These are phyloP conservation scores for Xylaria acuta DNA, from an alignment of 495 filamentous ascomycete genomes.

Conservation along the genomic window DNA sequence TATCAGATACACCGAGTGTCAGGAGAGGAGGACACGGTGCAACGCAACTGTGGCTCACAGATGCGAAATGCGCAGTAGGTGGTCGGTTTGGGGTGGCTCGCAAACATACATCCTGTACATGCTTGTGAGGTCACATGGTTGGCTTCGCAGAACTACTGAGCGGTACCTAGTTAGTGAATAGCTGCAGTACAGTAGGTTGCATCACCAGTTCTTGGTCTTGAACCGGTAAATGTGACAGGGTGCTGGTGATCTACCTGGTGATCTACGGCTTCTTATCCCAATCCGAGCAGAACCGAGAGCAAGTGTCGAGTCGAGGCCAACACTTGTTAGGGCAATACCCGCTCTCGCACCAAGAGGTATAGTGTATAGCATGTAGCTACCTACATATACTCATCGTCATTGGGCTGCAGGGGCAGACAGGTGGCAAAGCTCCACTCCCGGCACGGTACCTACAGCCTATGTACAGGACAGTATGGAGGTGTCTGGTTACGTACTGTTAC, in stretches of 20 bases:
- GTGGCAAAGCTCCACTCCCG: constrained; percentile 22
- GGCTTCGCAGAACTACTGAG: not conserved
- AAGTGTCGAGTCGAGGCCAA: not conserved
- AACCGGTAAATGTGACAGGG: constrained; percentile 5
- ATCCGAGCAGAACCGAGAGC: not conserved
- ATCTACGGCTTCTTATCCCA: constrained; percentile 10
- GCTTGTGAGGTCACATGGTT: constrained; percentile 15
- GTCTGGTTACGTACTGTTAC: not conserved
- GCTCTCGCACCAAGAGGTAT: not conserved
- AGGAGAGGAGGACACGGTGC: constrained; percentile 9
- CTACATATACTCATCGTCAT: constrained; percentile 4
- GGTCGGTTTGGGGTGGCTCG: not conserved
- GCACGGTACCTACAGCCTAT: constrained; percentile 13
- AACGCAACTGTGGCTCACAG: constrained; percentile 10
- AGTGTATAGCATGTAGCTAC: not conserved
- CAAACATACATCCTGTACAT: constrained; percentile 11
- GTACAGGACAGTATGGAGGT: not conserved
- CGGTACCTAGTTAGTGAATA: too few species aligned
- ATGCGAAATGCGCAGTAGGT: not conserved
- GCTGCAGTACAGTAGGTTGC: constrained; percentile 6
- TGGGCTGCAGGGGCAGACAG: constrained; percentile 9
- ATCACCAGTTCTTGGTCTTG: constrained; percentile 18
- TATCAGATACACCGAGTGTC: constrained; percentile 11
- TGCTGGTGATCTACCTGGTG: not conserved
- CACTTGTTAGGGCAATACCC: not conserved